Conservation (phyloP, 2,329 filamentous ascomycete genomes). For the Aspergillus unguis region DNA sequence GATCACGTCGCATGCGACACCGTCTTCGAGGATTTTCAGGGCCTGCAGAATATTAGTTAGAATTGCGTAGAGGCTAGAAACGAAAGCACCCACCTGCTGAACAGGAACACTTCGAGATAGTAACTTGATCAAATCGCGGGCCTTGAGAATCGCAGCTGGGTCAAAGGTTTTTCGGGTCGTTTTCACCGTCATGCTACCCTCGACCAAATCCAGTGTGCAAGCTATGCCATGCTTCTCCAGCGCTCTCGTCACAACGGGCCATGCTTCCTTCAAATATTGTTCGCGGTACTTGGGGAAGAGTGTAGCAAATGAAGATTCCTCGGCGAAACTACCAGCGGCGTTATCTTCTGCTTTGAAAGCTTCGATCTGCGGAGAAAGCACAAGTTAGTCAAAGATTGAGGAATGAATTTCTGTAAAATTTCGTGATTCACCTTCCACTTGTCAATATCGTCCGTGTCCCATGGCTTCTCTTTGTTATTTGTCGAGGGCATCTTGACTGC, state of each 20-base stretch:
- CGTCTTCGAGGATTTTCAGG: conserved; percentile 90
- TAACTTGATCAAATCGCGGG: conserved; percentile 89
- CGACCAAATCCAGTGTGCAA: conserved; percentile 88
- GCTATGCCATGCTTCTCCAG: conserved; percentile 86
- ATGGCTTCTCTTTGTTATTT: conserved; percentile 84
- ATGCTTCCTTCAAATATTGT: conserved; percentile 85
- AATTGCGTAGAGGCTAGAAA: not conserved
- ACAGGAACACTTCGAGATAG: conserved; percentile 88
- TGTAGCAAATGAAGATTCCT: conserved; percentile 82
- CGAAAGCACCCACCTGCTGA: conserved; percentile 56
- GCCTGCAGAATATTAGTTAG: conserved; percentile 47
- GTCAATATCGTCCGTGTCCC: conserved; percentile 96
- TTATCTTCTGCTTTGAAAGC: conserved; percentile 85
- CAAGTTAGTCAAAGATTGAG: conserved; percentile 2
- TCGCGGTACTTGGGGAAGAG: conserved; percentile 97
- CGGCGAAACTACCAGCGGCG: conserved; percentile 75
- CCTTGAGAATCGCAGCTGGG: conserved; percentile 88
- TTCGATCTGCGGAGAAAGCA: conserved; percentile 56
- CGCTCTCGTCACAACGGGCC: conserved; percentile 83
- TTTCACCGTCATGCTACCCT: conserved; percentile 95
- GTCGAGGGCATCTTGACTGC: conserved; percentile 72
- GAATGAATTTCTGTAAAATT: not conserved
- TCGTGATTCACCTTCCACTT: conserved; percentile 71
- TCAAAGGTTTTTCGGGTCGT: conserved; percentile 91
- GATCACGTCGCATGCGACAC: conserved; percentile 88